Conservation (phyloP, 176 grass and related monocot species). For the Paspalum vaginatum region DNA sequence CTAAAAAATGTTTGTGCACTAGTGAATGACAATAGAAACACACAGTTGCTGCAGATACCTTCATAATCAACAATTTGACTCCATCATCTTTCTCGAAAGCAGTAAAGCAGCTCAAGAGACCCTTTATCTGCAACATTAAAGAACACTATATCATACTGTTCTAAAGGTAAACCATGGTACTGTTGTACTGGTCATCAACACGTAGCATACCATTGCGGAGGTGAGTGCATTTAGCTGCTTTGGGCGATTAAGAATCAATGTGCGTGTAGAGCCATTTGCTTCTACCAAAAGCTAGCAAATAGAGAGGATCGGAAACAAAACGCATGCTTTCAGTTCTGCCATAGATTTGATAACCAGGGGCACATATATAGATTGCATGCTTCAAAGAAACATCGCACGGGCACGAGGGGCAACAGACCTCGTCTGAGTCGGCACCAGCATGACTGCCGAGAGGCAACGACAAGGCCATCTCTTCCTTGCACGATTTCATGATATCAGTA, state of each 20-base stretch:
- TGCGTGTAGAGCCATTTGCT: background rate
- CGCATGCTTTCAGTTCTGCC: background rate
- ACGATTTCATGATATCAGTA: too few species aligned
- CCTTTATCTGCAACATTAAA: slow-evolving; percentile 57
- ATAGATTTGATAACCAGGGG: background rate
- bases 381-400: too few species aligned
- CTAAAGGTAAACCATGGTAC: background rate
- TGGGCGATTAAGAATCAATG: background rate
- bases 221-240: background rate
- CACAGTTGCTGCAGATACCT: slow-evolving; percentile 47
- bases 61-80: slow-evolving; percentile 81
- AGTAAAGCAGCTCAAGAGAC: slow-evolving; percentile 58
- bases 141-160: background rate
- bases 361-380: too few species aligned
- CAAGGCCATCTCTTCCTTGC: too few species aligned
- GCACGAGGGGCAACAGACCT: too few species aligned
- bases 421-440: too few species aligned
- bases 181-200: too few species aligned
- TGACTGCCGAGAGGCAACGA: too few species aligned
- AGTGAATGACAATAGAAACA: too few species aligned
- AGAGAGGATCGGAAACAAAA: background rate
- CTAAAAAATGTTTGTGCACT: too few species aligned
- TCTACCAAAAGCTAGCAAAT: background rate
- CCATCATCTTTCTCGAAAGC: slow-evolving; percentile 58
- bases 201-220: background rate